Evolutionary conservation across 2,329 filamentous ascomycete genomes (phyloP).

Genomic region (Trichoderma aggressivum): DNA sequence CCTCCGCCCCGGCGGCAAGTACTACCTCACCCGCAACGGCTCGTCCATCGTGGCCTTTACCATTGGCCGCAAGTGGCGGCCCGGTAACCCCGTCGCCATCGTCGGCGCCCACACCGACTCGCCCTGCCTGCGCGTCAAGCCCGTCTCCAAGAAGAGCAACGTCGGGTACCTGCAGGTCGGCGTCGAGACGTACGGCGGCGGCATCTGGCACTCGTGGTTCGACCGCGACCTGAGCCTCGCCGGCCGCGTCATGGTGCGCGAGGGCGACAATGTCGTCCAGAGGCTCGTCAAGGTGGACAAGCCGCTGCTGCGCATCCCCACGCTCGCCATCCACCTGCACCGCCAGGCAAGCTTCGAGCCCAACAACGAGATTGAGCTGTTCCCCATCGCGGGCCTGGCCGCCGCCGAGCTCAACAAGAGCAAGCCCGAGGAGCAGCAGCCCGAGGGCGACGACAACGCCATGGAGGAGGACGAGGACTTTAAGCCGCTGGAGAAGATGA

Average conservation of each 20-base stretch:
- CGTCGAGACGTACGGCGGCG: constrained; percentile 94
- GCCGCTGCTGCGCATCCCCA: constrained; percentile 88
- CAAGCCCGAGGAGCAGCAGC: constrained; percentile 42
- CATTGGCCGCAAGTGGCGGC: constrained; percentile 84
- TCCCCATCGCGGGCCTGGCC: constrained; percentile 86
- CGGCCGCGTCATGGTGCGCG: constrained; percentile 78
- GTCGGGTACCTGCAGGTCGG: constrained; percentile 91
- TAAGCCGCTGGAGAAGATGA: constrained; percentile 71
- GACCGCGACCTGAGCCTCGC: constrained; percentile 91
- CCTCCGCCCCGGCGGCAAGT: constrained; percentile 84
- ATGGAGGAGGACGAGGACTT: constrained; percentile 52
- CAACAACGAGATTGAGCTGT: constrained; percentile 95
- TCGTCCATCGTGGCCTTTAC: constrained; percentile 92
- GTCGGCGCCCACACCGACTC: constrained; percentile 96
- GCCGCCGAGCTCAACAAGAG: constrained; percentile 83
- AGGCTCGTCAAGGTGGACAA: constrained; percentile 87
- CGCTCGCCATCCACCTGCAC: constrained; percentile 89
- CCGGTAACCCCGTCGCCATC: constrained; percentile 88
- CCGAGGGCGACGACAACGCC: constrained; percentile 26
- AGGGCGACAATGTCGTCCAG: constrained; percentile 69
- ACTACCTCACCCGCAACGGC: constrained; percentile 91
- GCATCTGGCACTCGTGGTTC: constrained; percentile 98
- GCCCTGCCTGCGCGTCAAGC: constrained; percentile 87
- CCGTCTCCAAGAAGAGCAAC: constrained; percentile 81
- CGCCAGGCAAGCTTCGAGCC: constrained; percentile 82